Evolutionary conservation across 148 eudicot genomes (phyloP).

Genomic region (Polygonum maritimum): DNA sequence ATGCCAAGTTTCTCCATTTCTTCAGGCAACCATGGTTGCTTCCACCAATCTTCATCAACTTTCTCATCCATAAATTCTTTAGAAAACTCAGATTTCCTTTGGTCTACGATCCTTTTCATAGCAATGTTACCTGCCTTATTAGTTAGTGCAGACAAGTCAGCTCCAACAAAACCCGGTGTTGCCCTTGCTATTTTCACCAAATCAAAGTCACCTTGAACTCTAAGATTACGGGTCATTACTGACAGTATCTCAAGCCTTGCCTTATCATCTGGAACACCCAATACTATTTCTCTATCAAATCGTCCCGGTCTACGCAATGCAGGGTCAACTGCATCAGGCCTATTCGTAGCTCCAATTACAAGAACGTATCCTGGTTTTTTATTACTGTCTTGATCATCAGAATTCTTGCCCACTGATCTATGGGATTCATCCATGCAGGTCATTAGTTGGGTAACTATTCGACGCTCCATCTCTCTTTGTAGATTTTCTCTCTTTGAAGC

Average conservation of each 20-base stretch:
- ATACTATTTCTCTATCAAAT: slow-evolving; percentile 67
- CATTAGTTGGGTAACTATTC: slow-evolving; percentile 89
- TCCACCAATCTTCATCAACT: slow-evolving; percentile 60
- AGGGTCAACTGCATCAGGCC: slow-evolving; percentile 83
- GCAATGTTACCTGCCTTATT: slow-evolving; percentile 83
- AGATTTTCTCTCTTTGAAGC: slow-evolving; percentile 86
- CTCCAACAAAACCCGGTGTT: slow-evolving; percentile 95
- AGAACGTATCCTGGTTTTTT: slow-evolving; percentile 46
- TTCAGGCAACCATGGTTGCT: slow-evolving; percentile 52
- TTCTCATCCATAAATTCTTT: slow-evolving; percentile 19
- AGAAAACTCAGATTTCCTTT: slow-evolving; percentile 37
- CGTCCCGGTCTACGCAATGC: slow-evolving; percentile 89
- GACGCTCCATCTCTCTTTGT: slow-evolving; percentile 81
- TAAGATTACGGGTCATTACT: slow-evolving; percentile 42
- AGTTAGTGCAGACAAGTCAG: slow-evolving; percentile 65
- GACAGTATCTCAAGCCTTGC: slow-evolving; percentile 79
- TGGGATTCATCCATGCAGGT: slow-evolving; percentile 86
- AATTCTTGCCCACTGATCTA: slow-evolving; percentile 20
- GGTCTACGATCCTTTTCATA: slow-evolving; percentile 62
- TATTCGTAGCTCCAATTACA: slow-evolving; percentile 88
- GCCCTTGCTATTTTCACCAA: slow-evolving; percentile 63
- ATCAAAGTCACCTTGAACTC: slow-evolving; percentile 72
- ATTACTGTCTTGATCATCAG: slow-evolving; percentile 26
- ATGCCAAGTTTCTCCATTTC: slow-evolving; percentile 55
- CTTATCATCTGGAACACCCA: slow-evolving; percentile 83